Evolutionary conservation across 176 grass and related monocot genomes (phyloP).

Genomic region (Saccharum officinarum): DNA sequence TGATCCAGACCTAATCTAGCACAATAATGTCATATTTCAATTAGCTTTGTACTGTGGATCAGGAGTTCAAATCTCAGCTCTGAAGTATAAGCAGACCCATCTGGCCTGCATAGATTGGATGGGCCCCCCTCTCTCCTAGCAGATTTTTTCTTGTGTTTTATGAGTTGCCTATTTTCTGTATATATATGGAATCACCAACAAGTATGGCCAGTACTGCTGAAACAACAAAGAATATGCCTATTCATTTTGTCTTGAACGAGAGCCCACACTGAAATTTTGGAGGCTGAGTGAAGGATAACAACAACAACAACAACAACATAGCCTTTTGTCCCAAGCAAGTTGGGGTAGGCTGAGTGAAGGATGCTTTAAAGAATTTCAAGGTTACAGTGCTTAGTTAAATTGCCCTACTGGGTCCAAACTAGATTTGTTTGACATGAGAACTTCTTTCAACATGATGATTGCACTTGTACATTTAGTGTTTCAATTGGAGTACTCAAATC

Average conservation of each 20-base stretch:
- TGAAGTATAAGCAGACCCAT: not conserved
- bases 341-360: no score
- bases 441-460: conserved; percentile 1
- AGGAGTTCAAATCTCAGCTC: not conserved
- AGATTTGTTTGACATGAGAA: not conserved
- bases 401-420: conserved; percentile 4
- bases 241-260: not conserved
- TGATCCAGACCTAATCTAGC: not conserved
- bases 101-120: not conserved
- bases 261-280: not conserved
- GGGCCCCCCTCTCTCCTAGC: not conserved
- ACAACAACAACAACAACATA: no score
- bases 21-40: not conserved
- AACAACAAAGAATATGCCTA: not conserved
- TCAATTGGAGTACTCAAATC: not conserved
- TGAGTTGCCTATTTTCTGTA: not conserved
- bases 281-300: no score
- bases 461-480: conserved; percentile 1
- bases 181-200: not conserved
- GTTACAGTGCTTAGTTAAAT: not conserved
- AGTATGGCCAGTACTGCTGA: not conserved
- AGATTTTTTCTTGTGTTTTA: not conserved
- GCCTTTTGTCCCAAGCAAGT: no score
- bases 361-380: not conserved
- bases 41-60: conserved; percentile 5